Conservation (phyloP, 2,329 filamentous ascomycete species). For the Phialophora chinensis region DNA sequence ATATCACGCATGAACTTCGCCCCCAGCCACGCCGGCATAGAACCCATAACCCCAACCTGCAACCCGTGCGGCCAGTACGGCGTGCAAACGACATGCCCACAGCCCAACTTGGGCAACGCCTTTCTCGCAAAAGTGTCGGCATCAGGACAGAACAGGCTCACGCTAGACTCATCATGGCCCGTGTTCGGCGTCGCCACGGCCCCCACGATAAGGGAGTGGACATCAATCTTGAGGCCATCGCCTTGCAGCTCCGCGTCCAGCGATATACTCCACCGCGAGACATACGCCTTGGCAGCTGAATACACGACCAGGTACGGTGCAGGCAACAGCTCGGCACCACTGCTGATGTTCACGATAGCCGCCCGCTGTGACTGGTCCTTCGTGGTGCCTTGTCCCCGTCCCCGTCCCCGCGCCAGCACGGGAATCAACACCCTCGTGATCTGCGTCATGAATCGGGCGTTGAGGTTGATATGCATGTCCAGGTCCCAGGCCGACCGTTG, state of each 20-base stretch:
- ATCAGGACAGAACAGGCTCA: not conserved
- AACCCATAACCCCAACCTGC: not conserved
- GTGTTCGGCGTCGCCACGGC: not conserved
- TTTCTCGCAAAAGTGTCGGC: not conserved
- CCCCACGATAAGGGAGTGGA: not conserved
- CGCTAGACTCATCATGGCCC: not conserved
- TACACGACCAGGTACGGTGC: constrained; percentile 2
- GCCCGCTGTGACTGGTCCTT: not conserved
- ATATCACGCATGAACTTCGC: not conserved
- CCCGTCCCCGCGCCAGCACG: not conserved
- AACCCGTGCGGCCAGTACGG: constrained; percentile 10
- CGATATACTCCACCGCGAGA: not conserved
- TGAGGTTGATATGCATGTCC: not conserved
- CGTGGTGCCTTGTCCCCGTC: not conserved
- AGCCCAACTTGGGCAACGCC: not conserved
- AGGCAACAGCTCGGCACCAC: constrained; percentile 1
- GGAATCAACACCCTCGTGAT: constrained; percentile 9
- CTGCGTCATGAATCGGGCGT: constrained; percentile 5
- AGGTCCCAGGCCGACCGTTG: not conserved
- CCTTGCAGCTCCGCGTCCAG: not conserved
- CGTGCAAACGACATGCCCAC: not conserved
- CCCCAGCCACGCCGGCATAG: not conserved
- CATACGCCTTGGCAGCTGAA: constrained; percentile 1
- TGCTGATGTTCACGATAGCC: not conserved
- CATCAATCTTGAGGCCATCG: not conserved